Conservation (phyloP, 2,329 filamentous ascomycete genomes). For the Colletotrichum falcatum region DNA sequence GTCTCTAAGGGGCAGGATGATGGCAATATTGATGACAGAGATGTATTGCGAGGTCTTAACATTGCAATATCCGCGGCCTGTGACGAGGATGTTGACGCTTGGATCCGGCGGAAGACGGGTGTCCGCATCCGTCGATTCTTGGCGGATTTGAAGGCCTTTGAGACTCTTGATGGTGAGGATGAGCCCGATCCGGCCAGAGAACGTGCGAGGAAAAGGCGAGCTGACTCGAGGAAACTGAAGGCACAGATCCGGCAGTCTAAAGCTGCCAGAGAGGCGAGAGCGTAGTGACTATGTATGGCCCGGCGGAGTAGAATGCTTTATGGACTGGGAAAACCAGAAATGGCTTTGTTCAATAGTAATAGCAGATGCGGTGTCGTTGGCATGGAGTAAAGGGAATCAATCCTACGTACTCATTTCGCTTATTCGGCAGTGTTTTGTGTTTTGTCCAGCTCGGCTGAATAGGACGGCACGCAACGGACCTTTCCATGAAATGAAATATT, state of each 20-base stretch:
- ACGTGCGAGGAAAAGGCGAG: conserved; percentile 46
- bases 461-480: not conserved
- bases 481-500: too few relatives aligned
- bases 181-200: conserved; percentile 45
- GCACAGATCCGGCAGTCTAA: conserved; percentile 50
- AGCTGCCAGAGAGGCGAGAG: conserved; percentile 20
- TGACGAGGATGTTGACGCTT: conserved; percentile 64
- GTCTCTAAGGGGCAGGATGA: conserved; percentile 51
- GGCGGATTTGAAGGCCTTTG: conserved; percentile 65
- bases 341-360: not conserved
- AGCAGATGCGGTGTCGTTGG: not conserved
- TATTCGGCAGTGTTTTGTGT: too few relatives aligned
- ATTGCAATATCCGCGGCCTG: conserved; percentile 68
- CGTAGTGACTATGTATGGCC: not conserved
- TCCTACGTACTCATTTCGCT: not conserved
- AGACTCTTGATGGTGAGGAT: conserved; percentile 55
- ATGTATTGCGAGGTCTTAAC: conserved; percentile 66
- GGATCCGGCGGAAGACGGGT: conserved; percentile 64
- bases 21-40: conserved; percentile 58
- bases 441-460: too few relatives aligned
- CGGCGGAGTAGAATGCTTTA: not conserved
- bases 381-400: not conserved
- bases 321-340: not conserved
- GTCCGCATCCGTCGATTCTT: conserved; percentile 66
- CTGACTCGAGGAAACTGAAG: conserved; percentile 52